A percentile compares a stretch with the other conserved stretches of the same genome.
Conservation (phyloP, 148 eudicot species). For the Heliamphora exappendiculata region DNA sequence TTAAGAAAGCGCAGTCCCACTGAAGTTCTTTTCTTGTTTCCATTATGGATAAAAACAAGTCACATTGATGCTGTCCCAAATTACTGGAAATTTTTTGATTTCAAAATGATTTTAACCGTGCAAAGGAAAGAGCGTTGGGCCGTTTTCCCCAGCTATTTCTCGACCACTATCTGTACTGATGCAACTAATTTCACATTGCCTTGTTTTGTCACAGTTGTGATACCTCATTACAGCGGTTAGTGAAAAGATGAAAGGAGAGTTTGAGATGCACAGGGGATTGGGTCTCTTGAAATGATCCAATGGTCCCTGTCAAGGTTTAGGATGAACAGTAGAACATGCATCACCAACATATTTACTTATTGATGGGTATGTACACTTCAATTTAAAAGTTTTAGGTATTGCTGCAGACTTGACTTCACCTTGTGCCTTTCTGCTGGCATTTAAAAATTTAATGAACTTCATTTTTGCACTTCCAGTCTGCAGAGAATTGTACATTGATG, state of each 20-base stretch:
- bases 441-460: background rate
- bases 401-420: constrained; percentile 1
- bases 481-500: background rate
- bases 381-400: background rate
- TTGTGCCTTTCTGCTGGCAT: background rate
- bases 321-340: background rate
- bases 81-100: too few species aligned
- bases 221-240: background rate
- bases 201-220: background rate
- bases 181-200: background rate
- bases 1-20: too few species aligned
- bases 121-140: too few species aligned
- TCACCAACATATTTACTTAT: background rate
- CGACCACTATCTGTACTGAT: too few species aligned
- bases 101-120: too few species aligned
- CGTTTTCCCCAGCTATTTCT: too few species aligned
- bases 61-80: too few species aligned
- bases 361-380: background rate
- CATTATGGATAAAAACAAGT: too few species aligned
- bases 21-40: too few species aligned
- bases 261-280: background rate
- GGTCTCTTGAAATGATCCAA: background rate
- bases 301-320: background rate
- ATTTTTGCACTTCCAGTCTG: background rate
- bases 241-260: background rate